These are phyloP conservation scores for Ophiocordyceps camponoti-saundersi DNA, from an alignment of 2,329 filamentous ascomycete species.

Conservation along the genomic window DNA sequence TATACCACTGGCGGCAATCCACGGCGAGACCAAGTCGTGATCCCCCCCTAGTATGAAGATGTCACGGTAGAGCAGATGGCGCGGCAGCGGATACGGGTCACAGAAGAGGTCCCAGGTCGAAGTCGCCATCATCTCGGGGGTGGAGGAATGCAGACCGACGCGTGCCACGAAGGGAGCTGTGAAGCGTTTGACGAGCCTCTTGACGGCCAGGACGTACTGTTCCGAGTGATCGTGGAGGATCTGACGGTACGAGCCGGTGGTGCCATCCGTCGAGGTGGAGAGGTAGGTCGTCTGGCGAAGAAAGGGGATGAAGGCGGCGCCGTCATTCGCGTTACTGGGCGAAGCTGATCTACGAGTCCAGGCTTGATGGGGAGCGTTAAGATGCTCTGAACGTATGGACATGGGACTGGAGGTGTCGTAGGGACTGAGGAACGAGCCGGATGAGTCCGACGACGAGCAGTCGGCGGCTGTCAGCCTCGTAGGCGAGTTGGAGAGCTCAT, in stretches of 20 bases:
- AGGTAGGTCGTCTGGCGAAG: conserved; percentile 17
- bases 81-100: conserved; percentile 21
- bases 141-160: conserved; percentile 10
- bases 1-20: conserved; percentile 12
- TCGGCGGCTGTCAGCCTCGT: not conserved
- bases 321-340: not conserved
- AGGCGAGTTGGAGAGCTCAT: conserved; percentile 22
- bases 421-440: conserved; percentile 1
- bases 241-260: conserved; percentile 17
- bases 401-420: not conserved
- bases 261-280: conserved; percentile 20
- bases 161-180: conserved; percentile 13
- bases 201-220: conserved; percentile 18
- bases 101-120: conserved; percentile 8
- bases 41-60: conserved; percentile 6
- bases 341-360: not conserved
- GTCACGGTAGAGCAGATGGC: conserved; percentile 28
- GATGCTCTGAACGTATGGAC: not conserved
- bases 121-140: conserved; percentile 3
- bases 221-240: conserved; percentile 15
- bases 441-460: not conserved
- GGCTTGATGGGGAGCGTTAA: too few species aligned
- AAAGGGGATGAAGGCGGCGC: conserved; percentile 8
- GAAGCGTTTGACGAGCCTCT: conserved; percentile 20
- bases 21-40: conserved; percentile 6